A percentile compares a stretch with the other conserved stretches of the same genome.
phyloP scores from a whole-genome alignment of 78 protist genomes.

The Goniomonas avonlea region DNA sequence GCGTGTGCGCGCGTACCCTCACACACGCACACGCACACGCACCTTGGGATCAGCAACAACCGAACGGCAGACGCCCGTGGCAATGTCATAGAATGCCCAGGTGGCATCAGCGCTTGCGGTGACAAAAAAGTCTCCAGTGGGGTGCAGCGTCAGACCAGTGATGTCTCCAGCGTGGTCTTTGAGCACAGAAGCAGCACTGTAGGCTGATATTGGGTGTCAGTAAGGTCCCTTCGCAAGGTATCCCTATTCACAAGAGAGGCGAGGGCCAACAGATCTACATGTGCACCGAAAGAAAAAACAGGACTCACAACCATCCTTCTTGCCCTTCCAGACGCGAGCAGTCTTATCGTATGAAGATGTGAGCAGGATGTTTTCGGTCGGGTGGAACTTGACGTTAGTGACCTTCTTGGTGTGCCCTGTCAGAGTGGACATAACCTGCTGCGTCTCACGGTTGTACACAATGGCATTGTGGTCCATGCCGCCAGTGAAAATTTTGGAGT shows the following conservation, averaged over 20 bases:
- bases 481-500: slow-evolving; percentile 29
- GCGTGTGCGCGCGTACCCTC: too few species aligned
- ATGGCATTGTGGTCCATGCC: slow-evolving; percentile 37
- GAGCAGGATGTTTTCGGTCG: slow-evolving; percentile 34
- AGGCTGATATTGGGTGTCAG: too few species aligned
- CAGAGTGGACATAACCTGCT: slow-evolving; percentile 5
- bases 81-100: slow-evolving; percentile 70
- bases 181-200: too few species aligned
- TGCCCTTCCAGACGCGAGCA: slow-evolving; percentile 46
- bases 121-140: slow-evolving; percentile 51
- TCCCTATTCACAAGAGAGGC: too few species aligned
- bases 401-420: slow-evolving; percentile 39
- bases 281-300: too few species aligned
- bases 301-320: too few species aligned
- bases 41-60: too few species aligned
- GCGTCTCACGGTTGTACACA: slow-evolving; percentile 9
- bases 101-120: slow-evolving; percentile 50
- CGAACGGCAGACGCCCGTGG: slow-evolving; percentile 5
- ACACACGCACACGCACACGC: too few species aligned
- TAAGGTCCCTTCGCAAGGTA: too few species aligned
- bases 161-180: slow-evolving; percentile 40
- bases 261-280: too few species aligned
- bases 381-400: slow-evolving; percentile 53
- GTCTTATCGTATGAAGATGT: slow-evolving; percentile 42
- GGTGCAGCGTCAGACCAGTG: slow-evolving; percentile 50